Conservation (phyloP, 306 rosid genomes). For the Elaeagnus macrophylla region DNA sequence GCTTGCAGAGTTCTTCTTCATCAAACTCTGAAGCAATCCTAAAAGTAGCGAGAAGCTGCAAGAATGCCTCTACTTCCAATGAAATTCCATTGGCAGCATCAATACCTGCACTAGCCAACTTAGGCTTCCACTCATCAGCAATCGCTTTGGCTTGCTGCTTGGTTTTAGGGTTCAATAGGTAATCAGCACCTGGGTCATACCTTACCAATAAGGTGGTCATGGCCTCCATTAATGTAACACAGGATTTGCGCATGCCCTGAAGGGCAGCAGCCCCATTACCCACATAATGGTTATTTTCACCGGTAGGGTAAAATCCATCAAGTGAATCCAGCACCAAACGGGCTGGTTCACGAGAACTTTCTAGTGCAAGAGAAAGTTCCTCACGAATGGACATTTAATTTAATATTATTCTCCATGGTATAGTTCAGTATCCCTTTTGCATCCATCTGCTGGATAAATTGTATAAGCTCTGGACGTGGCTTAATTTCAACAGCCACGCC, state of each 20-base stretch:
- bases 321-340: constrained; percentile 70
- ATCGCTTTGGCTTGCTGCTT: constrained; percentile 86
- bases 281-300: constrained; percentile 41
- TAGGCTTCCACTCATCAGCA: constrained; percentile 84
- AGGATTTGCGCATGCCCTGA: constrained; percentile 60
- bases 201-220: constrained; percentile 56
- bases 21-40: constrained; percentile 80
- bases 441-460: constrained; percentile 65
- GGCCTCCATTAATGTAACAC: constrained; percentile 56
- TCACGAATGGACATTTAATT: constrained; percentile 32
- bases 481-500: constrained; percentile 44
- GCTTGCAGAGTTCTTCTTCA: constrained; percentile 84
- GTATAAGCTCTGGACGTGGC: constrained; percentile 54
- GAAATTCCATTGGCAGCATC: constrained; percentile 84
- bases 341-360: constrained; percentile 54
- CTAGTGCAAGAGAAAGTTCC: constrained; percentile 66
- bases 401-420: constrained; percentile 42
- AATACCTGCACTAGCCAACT: constrained; percentile 55
- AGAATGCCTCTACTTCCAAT: constrained; percentile 87
- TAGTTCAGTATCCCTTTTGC: constrained; percentile 59
- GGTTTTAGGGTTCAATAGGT: constrained; percentile 70
- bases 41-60: constrained; percentile 71
- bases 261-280: constrained; percentile 59
- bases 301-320: constrained; percentile 73
- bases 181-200: constrained; percentile 64